phyloP scores from a whole-genome alignment of 257 asterid species.

The Primulina tabacum region DNA sequence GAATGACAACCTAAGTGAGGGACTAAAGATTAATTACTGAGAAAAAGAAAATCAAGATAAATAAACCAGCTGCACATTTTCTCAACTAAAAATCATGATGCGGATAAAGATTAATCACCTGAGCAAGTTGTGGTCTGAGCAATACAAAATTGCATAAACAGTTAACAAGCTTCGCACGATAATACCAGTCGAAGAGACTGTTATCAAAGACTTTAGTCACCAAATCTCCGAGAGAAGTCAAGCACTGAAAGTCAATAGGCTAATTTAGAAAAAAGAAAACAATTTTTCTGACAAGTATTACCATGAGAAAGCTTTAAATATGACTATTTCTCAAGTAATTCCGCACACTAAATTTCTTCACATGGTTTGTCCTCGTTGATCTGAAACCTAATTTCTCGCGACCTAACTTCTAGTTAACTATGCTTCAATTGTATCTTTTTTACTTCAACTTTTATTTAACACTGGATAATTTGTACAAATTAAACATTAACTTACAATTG shows the following conservation, averaged over 20 bases:
- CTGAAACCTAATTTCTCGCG: background rate
- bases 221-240: conserved; percentile 74
- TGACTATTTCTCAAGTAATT: conserved; percentile 2
- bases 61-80: conserved; percentile 9
- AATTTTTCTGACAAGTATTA: conserved; percentile 1
- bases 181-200: conserved; percentile 64
- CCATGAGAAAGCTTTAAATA: background rate
- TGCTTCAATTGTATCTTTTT: background rate
- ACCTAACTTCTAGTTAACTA: conserved; percentile 6
- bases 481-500: background rate
- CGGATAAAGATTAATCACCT: conserved; percentile 40
- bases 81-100: conserved; percentile 21
- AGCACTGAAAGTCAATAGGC: conserved; percentile 47
- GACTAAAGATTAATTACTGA: conserved; percentile 5
- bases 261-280: conserved; percentile 26
- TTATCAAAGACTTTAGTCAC: conserved; percentile 60
- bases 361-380: conserved; percentile 6
- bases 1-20: conserved; percentile 20
- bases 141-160: conserved; percentile 76
- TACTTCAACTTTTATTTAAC: conserved; percentile 1
- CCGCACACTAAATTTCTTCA: conserved; percentile 12
- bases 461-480: conserved; percentile 8
- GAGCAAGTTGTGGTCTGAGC: conserved; percentile 82
- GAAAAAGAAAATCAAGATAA: background rate
- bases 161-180: conserved; percentile 73